Conservation (phyloP, 345 rosid species). For the Crucihimalaya himalaica region DNA sequence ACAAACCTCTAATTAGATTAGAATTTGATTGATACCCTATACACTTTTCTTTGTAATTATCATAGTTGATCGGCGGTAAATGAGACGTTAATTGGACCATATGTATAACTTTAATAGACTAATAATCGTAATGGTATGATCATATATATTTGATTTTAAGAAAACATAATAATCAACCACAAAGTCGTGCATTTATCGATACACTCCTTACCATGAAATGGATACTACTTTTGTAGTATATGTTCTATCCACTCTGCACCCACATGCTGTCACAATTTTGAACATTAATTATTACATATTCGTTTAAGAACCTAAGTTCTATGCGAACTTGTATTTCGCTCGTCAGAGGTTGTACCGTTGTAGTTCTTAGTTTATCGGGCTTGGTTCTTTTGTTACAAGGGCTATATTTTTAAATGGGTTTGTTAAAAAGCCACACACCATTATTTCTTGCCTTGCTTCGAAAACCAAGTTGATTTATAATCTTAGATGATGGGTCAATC, state of each 20-base stretch:
- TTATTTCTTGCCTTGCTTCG: not conserved
- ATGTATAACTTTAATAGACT: not conserved
- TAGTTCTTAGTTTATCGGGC: conserved; percentile 7
- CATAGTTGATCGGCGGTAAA: too few species aligned
- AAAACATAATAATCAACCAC: not conserved
- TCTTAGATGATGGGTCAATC: not conserved
- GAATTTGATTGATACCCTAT: not conserved
- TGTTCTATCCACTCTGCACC: not conserved
- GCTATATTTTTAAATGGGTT: not conserved
- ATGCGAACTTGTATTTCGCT: not conserved
- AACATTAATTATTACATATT: not conserved
- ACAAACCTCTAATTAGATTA: not conserved
- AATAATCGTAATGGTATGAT: not conserved
- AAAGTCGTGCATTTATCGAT: not conserved
- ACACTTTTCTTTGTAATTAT: conserved; percentile 4
- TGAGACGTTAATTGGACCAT: not conserved
- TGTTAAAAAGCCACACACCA: not conserved
- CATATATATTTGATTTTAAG: not conserved
- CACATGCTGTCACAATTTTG: not conserved
- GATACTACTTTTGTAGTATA: not conserved
- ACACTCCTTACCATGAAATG: not conserved
- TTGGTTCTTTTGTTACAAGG: not conserved
- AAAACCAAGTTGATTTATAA: not conserved
- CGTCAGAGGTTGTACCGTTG: not conserved
- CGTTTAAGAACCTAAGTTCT: not conserved